Percentiles rank a stretch among this genome's conserved stretches.
Evolutionary conservation across 306 rosid genomes (phyloP).

Genomic region (Pueraria montana): DNA sequence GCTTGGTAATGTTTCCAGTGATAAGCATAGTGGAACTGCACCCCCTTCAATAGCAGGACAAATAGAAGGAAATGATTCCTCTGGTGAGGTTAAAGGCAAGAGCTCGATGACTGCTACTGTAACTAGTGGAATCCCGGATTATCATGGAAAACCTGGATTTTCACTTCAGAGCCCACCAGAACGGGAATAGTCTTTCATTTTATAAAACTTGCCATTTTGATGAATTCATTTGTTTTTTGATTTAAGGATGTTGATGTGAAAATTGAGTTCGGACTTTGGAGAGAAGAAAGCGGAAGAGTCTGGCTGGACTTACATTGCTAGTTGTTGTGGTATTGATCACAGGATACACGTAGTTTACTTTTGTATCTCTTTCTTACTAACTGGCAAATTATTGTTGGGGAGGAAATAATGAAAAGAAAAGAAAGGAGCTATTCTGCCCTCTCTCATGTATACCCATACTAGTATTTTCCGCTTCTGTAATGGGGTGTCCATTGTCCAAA

Average conservation of each 20-base stretch:
- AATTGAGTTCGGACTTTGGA: conserved; percentile 1
- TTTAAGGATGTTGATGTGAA: conserved; percentile 36
- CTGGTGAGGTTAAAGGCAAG: conserved; percentile 47
- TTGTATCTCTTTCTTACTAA: conserved; percentile 16
- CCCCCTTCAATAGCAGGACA: conserved; percentile 49
- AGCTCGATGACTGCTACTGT: conserved; percentile 35
- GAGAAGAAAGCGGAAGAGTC: conserved; percentile 32
- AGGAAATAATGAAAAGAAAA: conserved; percentile 1
- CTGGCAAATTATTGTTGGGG: conserved; percentile 40
- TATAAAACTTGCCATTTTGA: conserved; percentile 15
- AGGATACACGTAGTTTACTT: conserved; percentile 21
- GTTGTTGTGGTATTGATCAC: conserved; percentile 24
- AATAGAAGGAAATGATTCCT: conserved; percentile 45
- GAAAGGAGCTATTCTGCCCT: neutral
- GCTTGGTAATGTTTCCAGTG: conserved; percentile 62
- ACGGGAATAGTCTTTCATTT: conserved; percentile 50
- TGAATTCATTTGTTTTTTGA: conserved; percentile 38
- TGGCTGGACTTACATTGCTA: conserved; percentile 7
- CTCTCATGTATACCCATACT: neutral
- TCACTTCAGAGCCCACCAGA: conserved; percentile 74
- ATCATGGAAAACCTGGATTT: conserved; percentile 54
- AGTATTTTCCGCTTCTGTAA: neutral
- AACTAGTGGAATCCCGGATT: conserved; percentile 29
- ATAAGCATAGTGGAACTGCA: conserved; percentile 43
- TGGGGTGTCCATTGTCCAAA: neutral